phyloP scores from a whole-genome alignment of 441 rosid genomes.

The Erodium texanum region DNA sequence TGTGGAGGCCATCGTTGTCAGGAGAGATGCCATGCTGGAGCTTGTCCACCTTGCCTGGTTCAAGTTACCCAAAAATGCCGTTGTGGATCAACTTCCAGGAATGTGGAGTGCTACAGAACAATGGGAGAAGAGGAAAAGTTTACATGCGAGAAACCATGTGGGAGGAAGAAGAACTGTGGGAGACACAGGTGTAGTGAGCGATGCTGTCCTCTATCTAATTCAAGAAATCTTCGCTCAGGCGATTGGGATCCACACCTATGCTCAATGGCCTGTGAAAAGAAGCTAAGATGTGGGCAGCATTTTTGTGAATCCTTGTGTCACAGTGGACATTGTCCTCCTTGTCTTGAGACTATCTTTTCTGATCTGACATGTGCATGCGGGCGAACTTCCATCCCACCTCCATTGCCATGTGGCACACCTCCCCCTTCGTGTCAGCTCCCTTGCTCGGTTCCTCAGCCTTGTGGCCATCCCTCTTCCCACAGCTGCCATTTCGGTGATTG shows the following conservation, averaged over 20 bases:
- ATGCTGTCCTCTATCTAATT: slow-evolving; percentile 74
- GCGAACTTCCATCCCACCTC: slow-evolving; percentile 88
- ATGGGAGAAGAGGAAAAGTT: slow-evolving; percentile 42
- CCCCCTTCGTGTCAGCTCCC: slow-evolving; percentile 83
- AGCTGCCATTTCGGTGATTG: slow-evolving; percentile 97
- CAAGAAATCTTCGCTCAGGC: slow-evolving; percentile 31
- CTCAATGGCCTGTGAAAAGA: slow-evolving; percentile 84
- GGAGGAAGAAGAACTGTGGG: slow-evolving; percentile 83
- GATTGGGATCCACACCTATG: slow-evolving; percentile 89
- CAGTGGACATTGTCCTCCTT: slow-evolving; percentile 95
- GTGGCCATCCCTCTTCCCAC: slow-evolving; percentile 89
- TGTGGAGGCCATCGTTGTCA: slow-evolving; percentile 65
- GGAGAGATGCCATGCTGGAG: slow-evolving; percentile 72
- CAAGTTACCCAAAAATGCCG: slow-evolving; percentile 69
- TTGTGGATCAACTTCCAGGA: slow-evolving; percentile 71
- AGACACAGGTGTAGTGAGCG: slow-evolving; percentile 95
- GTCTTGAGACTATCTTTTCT: slow-evolving; percentile 82
- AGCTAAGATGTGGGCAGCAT: slow-evolving; percentile 92
- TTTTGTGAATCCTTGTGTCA: slow-evolving; percentile 84
- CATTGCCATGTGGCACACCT: slow-evolving; percentile 92
- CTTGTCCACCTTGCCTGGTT: slow-evolving; percentile 64
- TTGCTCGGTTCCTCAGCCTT: slow-evolving; percentile 70
- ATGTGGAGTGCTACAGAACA: slow-evolving; percentile 65
- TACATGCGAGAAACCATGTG: slow-evolving; percentile 73
- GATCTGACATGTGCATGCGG: slow-evolving; percentile 97